Base-by-base conservation (phyloP, 2,329 filamentous ascomycete genomes). In the Gnomoniopsis sp. region DNA sequence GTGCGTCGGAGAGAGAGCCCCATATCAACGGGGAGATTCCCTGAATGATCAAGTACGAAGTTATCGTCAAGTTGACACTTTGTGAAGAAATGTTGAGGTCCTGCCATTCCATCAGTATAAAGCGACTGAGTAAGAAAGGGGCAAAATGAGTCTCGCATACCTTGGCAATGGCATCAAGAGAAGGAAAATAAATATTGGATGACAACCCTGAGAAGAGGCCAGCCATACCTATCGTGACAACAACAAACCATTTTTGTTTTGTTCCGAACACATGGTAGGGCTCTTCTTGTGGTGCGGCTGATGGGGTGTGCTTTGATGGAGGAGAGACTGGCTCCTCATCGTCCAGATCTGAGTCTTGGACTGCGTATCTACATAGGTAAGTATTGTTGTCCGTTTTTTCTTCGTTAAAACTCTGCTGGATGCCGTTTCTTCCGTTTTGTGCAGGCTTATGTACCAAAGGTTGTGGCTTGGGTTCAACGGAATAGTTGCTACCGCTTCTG, bases 191-290 rank as follows among this genome's bases (percentile, higher is more conserved):
- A 53, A 84, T 81, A 59, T 78, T 80, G 34, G 75, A 76, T 3
- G 79, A 79, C 14, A 80, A 63, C 1, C 81, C 80, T 2, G 80
- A 82, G 68, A 84, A 82, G 33, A 83, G 69, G 1, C 77, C 78
- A 1, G 79, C 81, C 1, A 79, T 65, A 2, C 79, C 75, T 23
- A 81, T 76, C 53, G 79, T 78, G 65, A 76, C 71, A 23, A 81
- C 74, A 36, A 82, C 74, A 61, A 76, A 65, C 59, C 75, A 72
- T 65, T 80, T 82, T 63, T 77, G 69, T 15, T 63, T 61, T 6
- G 62, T 55, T 1, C 68, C 69, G 62, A 77, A 77, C 17, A 74
- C 64, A 50, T 74, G 71, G 48, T 73, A 75, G 2, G 53, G 61
- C 21, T 48, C 33, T 17, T 63, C 58, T 8, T 44, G 7, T 21